Percentiles rank a stretch among this genome's conserved stretches.
Conservation (phyloP, 805 yeast genomes). For the Komagataella kurtzmanii region DNA sequence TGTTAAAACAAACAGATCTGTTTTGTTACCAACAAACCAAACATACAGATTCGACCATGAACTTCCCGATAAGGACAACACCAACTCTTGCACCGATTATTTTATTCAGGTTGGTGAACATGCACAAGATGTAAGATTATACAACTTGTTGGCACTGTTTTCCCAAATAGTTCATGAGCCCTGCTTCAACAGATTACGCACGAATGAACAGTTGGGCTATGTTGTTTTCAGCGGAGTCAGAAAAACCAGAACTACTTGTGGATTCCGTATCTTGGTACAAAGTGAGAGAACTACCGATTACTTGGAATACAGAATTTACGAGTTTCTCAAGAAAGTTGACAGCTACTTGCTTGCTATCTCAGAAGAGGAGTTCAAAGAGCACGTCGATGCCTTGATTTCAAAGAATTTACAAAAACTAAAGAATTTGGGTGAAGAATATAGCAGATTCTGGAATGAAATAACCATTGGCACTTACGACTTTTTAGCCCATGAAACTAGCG, state of each 20-base stretch:
- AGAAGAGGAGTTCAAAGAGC: conserved; percentile 53
- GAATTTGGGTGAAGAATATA: conserved; percentile 67
- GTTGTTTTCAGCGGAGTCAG: conserved; percentile 75
- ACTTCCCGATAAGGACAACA: conserved; percentile 54
- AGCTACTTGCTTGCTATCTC: conserved; percentile 33
- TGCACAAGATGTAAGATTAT: conserved; percentile 24
- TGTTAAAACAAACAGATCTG: conserved; percentile 22
- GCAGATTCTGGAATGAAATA: conserved; percentile 52
- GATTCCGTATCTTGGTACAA: conserved; percentile 67
- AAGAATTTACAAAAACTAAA: conserved; percentile 60
- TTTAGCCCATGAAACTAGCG: conserved; percentile 39
- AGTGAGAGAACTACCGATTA: conserved; percentile 68
- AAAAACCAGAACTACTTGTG: conserved; percentile 57
- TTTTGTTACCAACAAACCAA: conserved; percentile 23
- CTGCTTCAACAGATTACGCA: conserved; percentile 77
- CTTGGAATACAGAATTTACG: conserved; percentile 63
- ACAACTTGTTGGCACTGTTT: conserved; percentile 48
- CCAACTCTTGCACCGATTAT: conserved; percentile 77
- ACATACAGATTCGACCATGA: conserved; percentile 31
- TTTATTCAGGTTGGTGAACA: conserved; percentile 51
- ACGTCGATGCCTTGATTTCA: conserved; percentile 53
- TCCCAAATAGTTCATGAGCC: conserved; percentile 76
- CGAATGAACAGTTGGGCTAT: conserved; percentile 91
- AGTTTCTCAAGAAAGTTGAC: conserved; percentile 40
- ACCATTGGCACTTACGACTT: conserved; percentile 74